Evolutionary conservation across 306 rosid species (phyloP), one percentile per base, ranked within the genome.

Genomic region (Cicer yamashitae): DNA sequence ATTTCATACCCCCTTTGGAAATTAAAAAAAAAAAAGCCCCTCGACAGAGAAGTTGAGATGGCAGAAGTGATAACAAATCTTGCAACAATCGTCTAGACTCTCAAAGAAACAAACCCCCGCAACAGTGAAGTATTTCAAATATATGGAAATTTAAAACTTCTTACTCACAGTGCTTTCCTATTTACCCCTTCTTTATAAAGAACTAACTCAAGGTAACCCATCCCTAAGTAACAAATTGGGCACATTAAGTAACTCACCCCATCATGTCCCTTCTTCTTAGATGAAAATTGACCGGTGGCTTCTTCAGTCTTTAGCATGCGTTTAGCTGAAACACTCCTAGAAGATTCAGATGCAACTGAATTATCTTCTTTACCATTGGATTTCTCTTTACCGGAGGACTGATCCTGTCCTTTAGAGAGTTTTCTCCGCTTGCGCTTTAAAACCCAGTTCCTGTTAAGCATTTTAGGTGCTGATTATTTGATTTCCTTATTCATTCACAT

Each of bases 241-340:
- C 58, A 51, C 17, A 70, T 64, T 78, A 82, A 56, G 69, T 38
- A 73, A 88, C 99, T 88, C 80, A 96, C 99, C 89, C 99, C 99
- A 44, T 96, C 99, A 79, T 89, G 88, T 84, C 99, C 99, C 82
- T 86, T 96, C 91, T 96, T 96, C 87, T 96, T 96, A 51, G 96
- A 89, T 53, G 89, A 85, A 81, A 45, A 66, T 59, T 74, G 90
- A 48, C 85, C 84, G 41, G 86, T 57, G 68, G 75, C 76, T 76
- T 82, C 81, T 74, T 88, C 97, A 78, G 80, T 84, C 78, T 90
- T 89, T 64, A 79, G 70, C 64, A 47, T 76, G 53, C 75, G 88
- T 77, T 84, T 90, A 61, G 85, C 82, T 58, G 89, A 84, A 18
- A 83, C 82, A 67, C 66, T 85, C 78, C 84, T 82, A 50, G 88